Evolutionary conservation across 371 early-diverging fungal genomes (phyloP), one percentile per base, ranked within the genome.

Genomic region (Mucor lusitanicus): DNA sequence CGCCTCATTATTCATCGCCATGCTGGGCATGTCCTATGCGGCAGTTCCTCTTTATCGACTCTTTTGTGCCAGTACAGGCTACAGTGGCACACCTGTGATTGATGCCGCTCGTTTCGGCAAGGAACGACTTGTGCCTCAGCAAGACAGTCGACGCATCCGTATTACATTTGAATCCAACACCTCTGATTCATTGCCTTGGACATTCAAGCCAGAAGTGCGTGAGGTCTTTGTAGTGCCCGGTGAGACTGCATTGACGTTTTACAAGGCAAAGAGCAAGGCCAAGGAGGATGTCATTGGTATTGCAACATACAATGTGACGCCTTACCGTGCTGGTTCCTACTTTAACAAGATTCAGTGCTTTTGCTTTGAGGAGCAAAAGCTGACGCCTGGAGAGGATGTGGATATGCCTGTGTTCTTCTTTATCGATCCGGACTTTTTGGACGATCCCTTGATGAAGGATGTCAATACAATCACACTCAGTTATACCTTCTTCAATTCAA

Each of bases 381-480:
- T 99, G 61, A 86, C 79, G 37, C 92, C 98, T 0, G 90, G 90
- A 2, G 99, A 99, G 78, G 91, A 95, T 65, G 94, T 99, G 4
- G 99, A 99, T 69, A 99, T 99, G 99, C 99, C 99, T 8, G 97
- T 99, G 33, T 99, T 98, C 71, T 99, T 99, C 81, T 99, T 95
- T 72, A 92, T 99, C 61, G 99, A 99, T 69, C 99, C 99, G 9
- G 98, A 95, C 74, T 94, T 98, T 81, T 87, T 92, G 39, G 86
- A 90, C n/a, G 98, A 99, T 78, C 98, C 97, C 27, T 85, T 91
- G 72, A 96, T 97, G 95, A 92, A 92, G 73, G 96, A 97, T 69
- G 95, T 97, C 6, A 89, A 89, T 60, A 92, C 93, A n/a, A 91
- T 99, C 59, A 96, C 96, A 1, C 79, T 98, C 58, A 90, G 92